These are phyloP conservation scores for Teunomyces aglyptinius DNA, from an alignment of 805 yeast genomes.

Conservation along the genomic window DNA sequence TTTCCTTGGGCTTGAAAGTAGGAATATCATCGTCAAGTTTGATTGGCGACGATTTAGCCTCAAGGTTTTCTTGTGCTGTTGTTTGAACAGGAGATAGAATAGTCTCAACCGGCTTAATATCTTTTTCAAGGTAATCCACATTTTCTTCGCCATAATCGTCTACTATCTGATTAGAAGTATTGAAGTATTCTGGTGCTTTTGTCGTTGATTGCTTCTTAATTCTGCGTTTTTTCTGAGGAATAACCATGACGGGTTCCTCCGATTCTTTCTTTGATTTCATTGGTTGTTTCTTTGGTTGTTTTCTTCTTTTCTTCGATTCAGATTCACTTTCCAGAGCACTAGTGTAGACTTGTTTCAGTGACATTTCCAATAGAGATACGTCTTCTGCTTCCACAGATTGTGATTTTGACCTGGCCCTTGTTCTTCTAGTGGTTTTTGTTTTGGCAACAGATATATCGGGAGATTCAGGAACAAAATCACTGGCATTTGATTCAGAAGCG, in stretches of 20 bases:
- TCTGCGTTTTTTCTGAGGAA: background rate
- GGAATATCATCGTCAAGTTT: slow-evolving; percentile 9
- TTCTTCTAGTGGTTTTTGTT: background rate
- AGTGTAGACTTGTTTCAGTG: background rate
- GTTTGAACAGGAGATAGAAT: background rate
- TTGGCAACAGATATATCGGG: background rate
- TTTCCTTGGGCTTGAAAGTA: background rate
- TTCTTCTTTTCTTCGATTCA: slow-evolving; percentile 2
- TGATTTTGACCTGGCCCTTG: slow-evolving; percentile 1
- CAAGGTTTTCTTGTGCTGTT: background rate
- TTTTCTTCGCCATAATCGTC: slow-evolving; percentile 38
- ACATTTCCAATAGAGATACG: background rate
- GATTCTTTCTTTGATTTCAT: slow-evolving; percentile 1
- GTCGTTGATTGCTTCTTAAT: slow-evolving; percentile 3
- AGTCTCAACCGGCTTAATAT: slow-evolving; percentile 2
- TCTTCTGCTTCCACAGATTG: background rate
- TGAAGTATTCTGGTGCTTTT: slow-evolving; percentile 5
- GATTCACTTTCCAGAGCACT: slow-evolving; percentile 3
- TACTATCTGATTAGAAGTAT: slow-evolving; percentile 13
- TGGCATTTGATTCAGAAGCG: background rate
- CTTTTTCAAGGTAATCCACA: slow-evolving; percentile 24
- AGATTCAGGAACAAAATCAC: slow-evolving; percentile 2
- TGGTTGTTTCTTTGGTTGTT: background rate
- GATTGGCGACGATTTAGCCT: slow-evolving; percentile 8
- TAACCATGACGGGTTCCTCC: background rate